phyloP scores from a whole-genome alignment of 805 yeast species.

The Saccharomyces mikatae region DNA sequence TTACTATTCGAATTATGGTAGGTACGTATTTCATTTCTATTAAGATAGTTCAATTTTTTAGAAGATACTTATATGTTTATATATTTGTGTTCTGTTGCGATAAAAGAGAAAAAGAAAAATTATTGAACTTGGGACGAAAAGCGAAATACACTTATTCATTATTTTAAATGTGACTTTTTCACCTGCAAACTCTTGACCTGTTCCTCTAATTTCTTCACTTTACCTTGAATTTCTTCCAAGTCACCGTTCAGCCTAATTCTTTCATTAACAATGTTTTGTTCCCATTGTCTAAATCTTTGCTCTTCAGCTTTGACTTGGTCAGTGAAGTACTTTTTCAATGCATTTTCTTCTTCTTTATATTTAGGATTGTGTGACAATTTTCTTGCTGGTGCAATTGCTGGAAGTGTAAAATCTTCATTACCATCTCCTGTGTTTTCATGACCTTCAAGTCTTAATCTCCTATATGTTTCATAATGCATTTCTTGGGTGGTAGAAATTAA shows the following conservation, averaged over 20 bases:
- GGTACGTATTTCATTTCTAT: neutral
- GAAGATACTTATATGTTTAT: neutral
- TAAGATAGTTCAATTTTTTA: neutral
- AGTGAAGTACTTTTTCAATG: conserved; percentile 86
- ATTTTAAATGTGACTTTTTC: conserved; percentile 32
- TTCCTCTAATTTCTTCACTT: conserved; percentile 66
- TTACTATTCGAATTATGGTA: neutral
- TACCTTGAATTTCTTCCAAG: conserved; percentile 77
- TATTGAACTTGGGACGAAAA: neutral
- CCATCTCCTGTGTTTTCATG: conserved; percentile 15
- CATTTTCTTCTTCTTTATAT: conserved; percentile 93
- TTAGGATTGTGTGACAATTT: conserved; percentile 70
- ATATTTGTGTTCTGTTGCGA: neutral
- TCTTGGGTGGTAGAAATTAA: conserved; percentile 73
- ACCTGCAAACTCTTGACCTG: conserved; percentile 58
- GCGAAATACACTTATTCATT: conserved; percentile 18
- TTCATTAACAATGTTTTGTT: conserved; percentile 89
- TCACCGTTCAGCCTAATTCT: conserved; percentile 91
- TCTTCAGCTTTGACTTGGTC: conserved; percentile 96
- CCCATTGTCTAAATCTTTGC: conserved; percentile 97
- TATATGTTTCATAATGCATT: conserved; percentile 70
- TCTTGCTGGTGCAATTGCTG: conserved; percentile 38
- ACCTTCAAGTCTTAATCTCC: conserved; percentile 62
- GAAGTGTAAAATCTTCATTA: conserved; percentile 23
- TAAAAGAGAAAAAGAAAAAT: neutral